Evolutionary conservation across 257 asterid species (phyloP), one percentile per base, ranked within the genome.

Genomic region (Solanum clarkiae): DNA sequence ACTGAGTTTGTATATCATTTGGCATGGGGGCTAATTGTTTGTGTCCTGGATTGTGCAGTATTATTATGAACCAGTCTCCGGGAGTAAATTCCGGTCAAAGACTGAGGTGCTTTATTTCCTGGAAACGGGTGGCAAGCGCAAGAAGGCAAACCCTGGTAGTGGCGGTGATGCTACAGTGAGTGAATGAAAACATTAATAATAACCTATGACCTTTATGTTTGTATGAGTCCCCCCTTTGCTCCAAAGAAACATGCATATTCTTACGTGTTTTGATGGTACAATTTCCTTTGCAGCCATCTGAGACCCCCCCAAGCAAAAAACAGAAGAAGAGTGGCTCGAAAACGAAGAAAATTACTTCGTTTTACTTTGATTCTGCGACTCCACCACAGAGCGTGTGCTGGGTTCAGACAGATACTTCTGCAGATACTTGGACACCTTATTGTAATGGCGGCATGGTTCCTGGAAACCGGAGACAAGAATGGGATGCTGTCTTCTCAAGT

Each of bases 51-150:
- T 77, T 84, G 55, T 84, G 85, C 89, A 90, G 92, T 90, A 90
- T 62, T 90, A 56, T 55, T 4, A 62, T 59, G 80, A 87, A 7
- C 92, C 92, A 17, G 81, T 20, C 60, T 51, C 88, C 0, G 92
- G 92, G 32, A 45, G 40, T 20, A 88, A 54, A 45, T 85, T 90
- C 70, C 88, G 90, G 18, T 90, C 92, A 15, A 90, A 87, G 85
- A 86, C 71, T 22, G 92, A 90, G 87, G 92, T 90, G 56, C 75
- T 85, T 51, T 84, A 88, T 84, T 90, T 59, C 83, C 40, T 90
- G 55, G 88, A 86, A 65, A 88, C 89, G 1, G 92, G 92, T 74
- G 83, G 85, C 83, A 88, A 56, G 83, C 86, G 87, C 53, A 86
- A 14, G 54, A 89, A 86, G 85, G 40, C 49, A 40, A 86, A 20